Evolutionary conservation across 1,139 yeast genomes (phyloP), one percentile per base, ranked within the genome.

Genomic region (Pichia sp.): DNA sequence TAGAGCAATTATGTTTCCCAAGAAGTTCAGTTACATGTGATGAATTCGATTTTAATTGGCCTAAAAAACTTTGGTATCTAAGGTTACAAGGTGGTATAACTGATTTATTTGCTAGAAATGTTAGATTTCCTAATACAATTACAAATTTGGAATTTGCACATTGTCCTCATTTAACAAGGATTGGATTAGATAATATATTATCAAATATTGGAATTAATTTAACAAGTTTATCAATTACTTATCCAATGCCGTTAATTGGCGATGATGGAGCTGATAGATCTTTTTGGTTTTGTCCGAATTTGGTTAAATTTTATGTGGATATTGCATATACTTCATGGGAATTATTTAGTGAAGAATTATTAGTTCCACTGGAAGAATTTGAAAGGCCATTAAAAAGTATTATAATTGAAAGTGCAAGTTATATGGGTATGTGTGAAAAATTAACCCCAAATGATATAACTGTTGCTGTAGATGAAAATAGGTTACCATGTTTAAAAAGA

Each of bases 31-130:
- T 90, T 11, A 82, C 82, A 43, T 83, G 95, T 55, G 77, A 76
- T 45, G 79, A 80, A 31, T 77, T 75, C 53, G 63, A 68, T 30
- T 51, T 51, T 29, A 71, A 74, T 39, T 92, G 97, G 97, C 97
- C 98, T 0, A 76, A 81, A 4, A 78, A 75, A 45, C 65, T 92
- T 39, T 73, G 80, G 58, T 80, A 78, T 55, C 65, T 92, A 38
- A 77, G 94, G 46, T 69, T 92, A 4, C 82, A 95, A 34, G 98
- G 98, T 1, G 96, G 97, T 6, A 80, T 92, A 6, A 77, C 94
- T 2, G 87, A 89, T 59, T 85, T 79, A 34, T 90, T 92, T 61
- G 68, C 92, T 26, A 65, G 71, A 35, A 73, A 72, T 30, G 79
- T 94, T 1, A 60, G 66, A 10, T 81, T 92, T 60, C 97, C 98